Base-by-base conservation (phyloP, 2,329 filamentous ascomycete species). In the Juglanconis oblonga region DNA sequence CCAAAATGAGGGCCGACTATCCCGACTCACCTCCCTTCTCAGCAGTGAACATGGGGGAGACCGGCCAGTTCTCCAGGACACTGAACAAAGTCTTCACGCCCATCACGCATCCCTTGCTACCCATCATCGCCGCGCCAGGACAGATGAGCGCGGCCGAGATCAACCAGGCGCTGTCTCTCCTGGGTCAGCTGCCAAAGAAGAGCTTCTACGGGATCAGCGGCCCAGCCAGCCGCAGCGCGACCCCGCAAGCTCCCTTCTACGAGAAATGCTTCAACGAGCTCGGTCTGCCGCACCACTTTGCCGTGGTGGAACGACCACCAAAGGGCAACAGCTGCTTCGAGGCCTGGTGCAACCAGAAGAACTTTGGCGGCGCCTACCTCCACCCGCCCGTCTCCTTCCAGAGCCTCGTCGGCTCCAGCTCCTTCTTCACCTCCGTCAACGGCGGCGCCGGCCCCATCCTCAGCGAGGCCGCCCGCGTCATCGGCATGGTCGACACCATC, bases 71-170 rank as follows among this genome's bases (percentile, higher is more conserved):
- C 53, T 95, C 91, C 1, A 84, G 92, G 67, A 90, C 90, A 0
- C 79, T 95, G 60, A 96, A 96, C 74, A 91, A 89, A 58, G 88
- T 94, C 63, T 94, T 96, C 72, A 93, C 91, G 0, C 91, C 91
- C 32, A 93, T 96, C 70, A 96, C 92, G 0, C 91, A 96, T 68
- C 91, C 91, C 1, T 78, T 95, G 9, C 79, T 96, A 3, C 91
- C 92, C 8, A 87, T 92, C 69, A 91, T 95, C 60, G 91, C 91
- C 31, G 91, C 91, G 0, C 91, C 92, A 0, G 92, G 92, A 8
- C 92, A 96, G 73, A 80, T 96, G 76, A 93, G 89, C 66, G 90
- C 90, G 1, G 89, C 91, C 14, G 90, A 95, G 74, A 95, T 95
- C 73, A 95, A 96, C 69, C 84, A 85, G 51, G 89, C 90, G 4